These are phyloP conservation scores for Hericium erinaceus DNA, from an alignment of 768 basidiomycete species.

Conservation along the genomic window DNA sequence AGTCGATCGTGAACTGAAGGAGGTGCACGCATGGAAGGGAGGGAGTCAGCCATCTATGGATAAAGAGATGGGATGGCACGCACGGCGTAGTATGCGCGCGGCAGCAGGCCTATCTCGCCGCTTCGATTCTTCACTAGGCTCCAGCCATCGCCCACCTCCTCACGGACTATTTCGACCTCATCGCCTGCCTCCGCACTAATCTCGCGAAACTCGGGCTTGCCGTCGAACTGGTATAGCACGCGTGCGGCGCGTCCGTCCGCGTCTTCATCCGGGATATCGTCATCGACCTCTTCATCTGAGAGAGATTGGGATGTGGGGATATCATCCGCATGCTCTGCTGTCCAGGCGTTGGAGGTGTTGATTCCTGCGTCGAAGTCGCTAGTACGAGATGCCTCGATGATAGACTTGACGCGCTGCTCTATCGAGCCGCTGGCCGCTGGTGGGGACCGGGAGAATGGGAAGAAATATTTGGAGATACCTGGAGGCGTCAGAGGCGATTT, in stretches of 20 bases:
- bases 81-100: constrained; percentile 59
- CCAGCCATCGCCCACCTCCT: constrained; percentile 72
- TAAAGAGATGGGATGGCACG: neutral
- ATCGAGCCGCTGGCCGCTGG: constrained; percentile 2
- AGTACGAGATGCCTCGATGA: neutral
- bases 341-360: constrained; percentile 74
- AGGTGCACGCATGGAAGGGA: neutral
- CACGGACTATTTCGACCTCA: constrained; percentile 58
- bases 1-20: constrained; percentile 56
- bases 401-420: neutral
- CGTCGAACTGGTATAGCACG: constrained; percentile 66
- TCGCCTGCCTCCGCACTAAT: constrained; percentile 62
- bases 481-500: constrained; percentile 9
- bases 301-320: constrained; percentile 30
- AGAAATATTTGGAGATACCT: constrained; percentile 2
- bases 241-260: constrained; percentile 44
- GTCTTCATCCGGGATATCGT: constrained; percentile 24
- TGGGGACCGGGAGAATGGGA: constrained; percentile 9
- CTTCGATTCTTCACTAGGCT: constrained; percentile 49
- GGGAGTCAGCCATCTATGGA: constrained; percentile 2
- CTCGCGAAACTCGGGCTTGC: constrained; percentile 68
- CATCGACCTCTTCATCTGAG: constrained; percentile 43
- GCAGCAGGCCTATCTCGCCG: constrained; percentile 60
- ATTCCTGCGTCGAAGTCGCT: constrained; percentile 65
- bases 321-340: constrained; percentile 40